A percentile compares a stretch with the other conserved stretches of the same genome.
These are phyloP conservation scores for Arxiozyma heterogenica DNA, from an alignment of 1,139 yeast genomes.

Conservation along the genomic window DNA sequence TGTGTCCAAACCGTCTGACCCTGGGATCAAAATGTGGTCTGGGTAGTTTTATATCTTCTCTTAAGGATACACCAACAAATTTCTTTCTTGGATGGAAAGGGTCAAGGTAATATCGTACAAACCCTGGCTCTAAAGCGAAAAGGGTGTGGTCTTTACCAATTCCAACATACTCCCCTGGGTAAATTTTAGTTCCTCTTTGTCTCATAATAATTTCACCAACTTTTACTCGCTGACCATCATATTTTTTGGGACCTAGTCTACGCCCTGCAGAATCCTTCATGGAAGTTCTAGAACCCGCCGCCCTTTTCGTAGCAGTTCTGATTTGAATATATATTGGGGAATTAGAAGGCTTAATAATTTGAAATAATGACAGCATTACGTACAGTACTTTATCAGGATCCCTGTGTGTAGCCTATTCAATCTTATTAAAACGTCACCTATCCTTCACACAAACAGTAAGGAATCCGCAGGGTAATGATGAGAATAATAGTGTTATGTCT, in stretches of 20 bases:
- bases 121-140: constrained; percentile 87
- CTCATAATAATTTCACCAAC: constrained; percentile 90
- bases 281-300: constrained; percentile 86
- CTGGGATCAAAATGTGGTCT: constrained; percentile 85
- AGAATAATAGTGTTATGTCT: background rate
- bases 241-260: constrained; percentile 81
- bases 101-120: constrained; percentile 79
- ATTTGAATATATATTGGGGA: constrained; percentile 36
- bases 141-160: constrained; percentile 93
- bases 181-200: constrained; percentile 94
- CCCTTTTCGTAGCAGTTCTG: constrained; percentile 89
- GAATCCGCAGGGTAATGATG: background rate
- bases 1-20: constrained; percentile 74
- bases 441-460: too few species aligned
- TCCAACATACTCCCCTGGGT: constrained; percentile 87
- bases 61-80: constrained; percentile 80
- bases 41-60: constrained; percentile 58
- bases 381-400: background rate
- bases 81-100: constrained; percentile 96
- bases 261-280: constrained; percentile 95
- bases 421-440: background rate
- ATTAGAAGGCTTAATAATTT: background rate
- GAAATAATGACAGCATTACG: background rate
- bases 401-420: background rate
- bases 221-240: constrained; percentile 53